Percentiles rank a stretch among this genome's conserved stretches.
Conservation (phyloP, 208 protist genomes). For the Trypanosomatidae sp. region DNA sequence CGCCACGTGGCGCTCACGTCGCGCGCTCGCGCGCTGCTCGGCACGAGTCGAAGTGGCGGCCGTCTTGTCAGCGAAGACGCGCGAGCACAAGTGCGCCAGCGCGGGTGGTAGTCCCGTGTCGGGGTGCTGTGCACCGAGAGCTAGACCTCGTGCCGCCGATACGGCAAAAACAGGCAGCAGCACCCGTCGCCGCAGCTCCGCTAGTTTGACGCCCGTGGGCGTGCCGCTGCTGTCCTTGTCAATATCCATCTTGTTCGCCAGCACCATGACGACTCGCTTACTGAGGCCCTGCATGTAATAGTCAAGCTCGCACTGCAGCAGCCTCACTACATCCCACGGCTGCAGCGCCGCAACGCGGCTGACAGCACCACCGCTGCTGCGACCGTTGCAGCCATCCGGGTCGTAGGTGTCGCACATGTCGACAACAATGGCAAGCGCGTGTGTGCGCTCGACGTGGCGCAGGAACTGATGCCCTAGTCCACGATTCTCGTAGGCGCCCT, state of each 20-base stretch:
- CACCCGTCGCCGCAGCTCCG: constrained; percentile 44
- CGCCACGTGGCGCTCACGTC: constrained; percentile 31
- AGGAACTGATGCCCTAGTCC: constrained; percentile 87
- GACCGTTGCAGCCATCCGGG: constrained; percentile 7
- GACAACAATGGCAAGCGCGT: constrained; percentile 79
- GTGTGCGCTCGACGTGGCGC: constrained; percentile 84
- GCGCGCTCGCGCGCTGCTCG: constrained; percentile 12
- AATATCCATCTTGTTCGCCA: constrained; percentile 89
- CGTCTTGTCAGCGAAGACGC: constrained; percentile 51
- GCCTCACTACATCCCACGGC: constrained; percentile 77
- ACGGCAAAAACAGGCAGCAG: constrained; percentile 78
- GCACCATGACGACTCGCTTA: constrained; percentile 61
- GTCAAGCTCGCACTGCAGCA: constrained; percentile 64
- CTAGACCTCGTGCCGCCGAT: constrained; percentile 67
- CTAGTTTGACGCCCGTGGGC: constrained; percentile 30
- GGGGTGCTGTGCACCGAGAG: constrained; percentile 26
- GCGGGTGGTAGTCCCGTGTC: constrained; percentile 43
- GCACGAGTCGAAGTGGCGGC: constrained; percentile 15
- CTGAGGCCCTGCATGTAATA: constrained; percentile 74
- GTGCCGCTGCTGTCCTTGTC: constrained; percentile 31
- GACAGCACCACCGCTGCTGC: no score
- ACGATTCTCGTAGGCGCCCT: constrained; percentile 83
- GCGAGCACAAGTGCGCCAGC: constrained; percentile 43
- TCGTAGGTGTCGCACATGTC: constrained; percentile 74
- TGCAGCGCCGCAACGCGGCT: constrained; percentile 24